Base-by-base conservation (phyloP, 139 green algal species). In the Trebouxia sp. region DNA sequence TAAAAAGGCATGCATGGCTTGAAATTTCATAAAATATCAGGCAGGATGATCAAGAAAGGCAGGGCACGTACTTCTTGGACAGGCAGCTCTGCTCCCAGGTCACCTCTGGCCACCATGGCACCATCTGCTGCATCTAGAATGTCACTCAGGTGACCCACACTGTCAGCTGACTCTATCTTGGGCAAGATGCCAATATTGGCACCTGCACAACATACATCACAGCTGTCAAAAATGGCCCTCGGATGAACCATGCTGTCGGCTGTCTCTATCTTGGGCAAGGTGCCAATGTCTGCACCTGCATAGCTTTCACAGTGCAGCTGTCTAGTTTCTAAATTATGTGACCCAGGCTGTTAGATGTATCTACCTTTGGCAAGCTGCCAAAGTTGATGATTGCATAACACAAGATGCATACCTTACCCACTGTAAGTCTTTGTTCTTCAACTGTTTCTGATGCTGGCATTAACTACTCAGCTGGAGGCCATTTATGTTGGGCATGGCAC, bases 31-130 rank as follows among this genome's bases (percentile, higher is more conserved):
- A n/a, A n/a, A n/a, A n/a, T n/a, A n/a, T n/a, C n/a, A n/a, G n/a
- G n/a, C n/a, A n/a, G n/a, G n/a, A n/a, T n/a, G n/a, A n/a, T n/a
- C n/a, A n/a, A n/a, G n/a, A 6, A 28, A 51, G 35, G 35, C 8
- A 35, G 38, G 7, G n/a, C 6, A 38, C 65, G 50, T 20, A 85
- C 83, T 48, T 94, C 82, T 80, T 96, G 90, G 7, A 96, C 86
- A 0, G 93, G 92, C 30, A 97, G 88, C 86, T 97, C 93, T 1
- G 91, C 89, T 1, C 93, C 92, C 38, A 97, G 86, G 82, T 97
- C 92, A 0, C 92, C 93, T 2, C 92, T 81, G 0, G 93, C 92
- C 24, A 96, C 93, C 92, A 96, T 96, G 45, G 92, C 92, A n/a
- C 92, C 92, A 67, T 95, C 92, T 11, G 89, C 82, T 2, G 89